These are phyloP conservation scores for Sungouiozyma intestinalis DNA, from an alignment of 805 yeast genomes.

Conservation along the genomic window DNA sequence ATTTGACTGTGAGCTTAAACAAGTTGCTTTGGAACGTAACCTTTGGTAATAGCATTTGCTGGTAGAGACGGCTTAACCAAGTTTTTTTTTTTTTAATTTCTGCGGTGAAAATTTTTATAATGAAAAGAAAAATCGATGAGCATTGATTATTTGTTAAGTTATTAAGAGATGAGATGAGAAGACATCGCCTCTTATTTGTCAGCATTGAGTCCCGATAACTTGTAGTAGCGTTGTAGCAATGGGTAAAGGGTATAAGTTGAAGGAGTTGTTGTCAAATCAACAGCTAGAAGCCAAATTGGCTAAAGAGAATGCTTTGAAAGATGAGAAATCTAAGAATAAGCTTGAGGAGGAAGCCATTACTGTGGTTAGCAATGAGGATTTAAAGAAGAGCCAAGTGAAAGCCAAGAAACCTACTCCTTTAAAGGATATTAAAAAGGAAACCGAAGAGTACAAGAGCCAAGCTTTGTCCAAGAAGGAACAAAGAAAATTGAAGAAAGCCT, in stretches of 20 bases:
- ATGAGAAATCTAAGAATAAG: conserved; percentile 1
- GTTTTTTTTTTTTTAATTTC: too few relatives aligned
- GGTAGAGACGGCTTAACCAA: too few relatives aligned
- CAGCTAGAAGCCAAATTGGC: conserved; percentile 14
- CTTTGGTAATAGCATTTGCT: too few relatives aligned
- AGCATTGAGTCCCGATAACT: neutral
- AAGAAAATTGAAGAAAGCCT: conserved; percentile 45
- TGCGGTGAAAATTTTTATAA: neutral
- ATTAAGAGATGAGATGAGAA: neutral
- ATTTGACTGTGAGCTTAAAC: conserved; percentile 1
- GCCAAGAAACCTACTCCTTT: conserved; percentile 8
- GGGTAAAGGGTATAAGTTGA: conserved; percentile 28
- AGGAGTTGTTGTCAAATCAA: conserved; percentile 21
- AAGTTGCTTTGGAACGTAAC: neutral
- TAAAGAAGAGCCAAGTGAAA: conserved; percentile 4
- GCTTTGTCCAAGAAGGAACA: conserved; percentile 52
- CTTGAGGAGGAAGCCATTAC: conserved; percentile 18
- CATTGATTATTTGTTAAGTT: neutral
- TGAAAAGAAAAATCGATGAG: neutral
- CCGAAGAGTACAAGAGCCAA: conserved; percentile 33
- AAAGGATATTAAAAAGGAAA: conserved; percentile 3
- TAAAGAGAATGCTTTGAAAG: conserved; percentile 18
- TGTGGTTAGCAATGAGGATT: conserved; percentile 24
- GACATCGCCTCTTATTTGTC: too few relatives aligned
- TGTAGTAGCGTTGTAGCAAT: conserved; percentile 6